Base-by-base conservation (phyloP, 306 rosid genomes). In the Lotus japonicus region DNA sequence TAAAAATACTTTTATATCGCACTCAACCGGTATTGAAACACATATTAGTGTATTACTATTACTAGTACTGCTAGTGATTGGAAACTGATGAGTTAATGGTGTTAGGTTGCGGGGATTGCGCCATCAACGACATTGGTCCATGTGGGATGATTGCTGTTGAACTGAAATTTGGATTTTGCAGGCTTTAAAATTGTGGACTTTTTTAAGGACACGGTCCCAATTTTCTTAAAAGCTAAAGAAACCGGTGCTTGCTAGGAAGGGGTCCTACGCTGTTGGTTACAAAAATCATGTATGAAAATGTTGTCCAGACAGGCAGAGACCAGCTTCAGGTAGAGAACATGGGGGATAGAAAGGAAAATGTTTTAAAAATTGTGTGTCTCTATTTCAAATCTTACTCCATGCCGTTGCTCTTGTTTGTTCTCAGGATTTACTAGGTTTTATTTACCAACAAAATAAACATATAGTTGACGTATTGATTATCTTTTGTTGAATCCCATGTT, bases 21-120 rank as follows among this genome's bases (percentile, higher is more conserved):
- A n/a, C n/a, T 21, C 26, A 21, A 21, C 26, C 3, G 26, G 3
- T 21, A 21, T 21, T 21, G 2, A 21, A 21, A 21, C 26, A 21
- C 26, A 21, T 21, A 21, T 3, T 21, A n/a, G n/a, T n/a, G n/a
- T n/a, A n/a, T n/a, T n/a, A n/a, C n/a, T n/a, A n/a, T n/a, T n/a
- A n/a, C n/a, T n/a, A n/a, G n/a, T n/a, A n/a, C n/a, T 21, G 2
- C 3, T 39, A 44, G 5, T 56, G 76, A 64, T 56, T 70, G 16
- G 70, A 70, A 70, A 70, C 50, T 28, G 68, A 54, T 38, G 2
- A 5, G 36, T 53, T 67, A 62, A 67, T 62, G 58, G 69, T 33
- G 45, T 65, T 79, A 41, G 86, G 79, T 68, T 77, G 85, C 92
- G 85, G 5, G 71, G 89, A 84, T 84, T 81, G 92, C 92, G 88